Evolutionary conservation across 2,329 filamentous ascomycete genomes (phyloP).

Genomic region (Diaporthe citrichinensis): DNA sequence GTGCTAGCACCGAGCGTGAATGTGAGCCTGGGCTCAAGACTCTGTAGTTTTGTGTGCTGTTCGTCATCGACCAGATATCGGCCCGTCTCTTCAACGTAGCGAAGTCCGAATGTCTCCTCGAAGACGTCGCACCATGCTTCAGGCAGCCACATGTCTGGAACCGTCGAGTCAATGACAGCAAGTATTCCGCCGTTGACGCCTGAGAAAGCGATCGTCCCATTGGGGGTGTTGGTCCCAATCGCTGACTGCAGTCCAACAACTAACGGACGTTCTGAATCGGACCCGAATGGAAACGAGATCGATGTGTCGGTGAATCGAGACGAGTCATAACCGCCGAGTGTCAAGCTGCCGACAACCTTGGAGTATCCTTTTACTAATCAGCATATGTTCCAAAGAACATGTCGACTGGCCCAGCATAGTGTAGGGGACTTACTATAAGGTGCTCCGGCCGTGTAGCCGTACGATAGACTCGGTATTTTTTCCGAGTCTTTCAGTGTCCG

Average conservation of each 20-base stretch:
- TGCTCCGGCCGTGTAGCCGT: conserved; percentile 26
- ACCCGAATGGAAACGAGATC: conserved; percentile 5
- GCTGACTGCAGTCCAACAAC: conserved; percentile 28
- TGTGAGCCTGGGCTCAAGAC: conserved; percentile 10
- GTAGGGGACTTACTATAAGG: background rate
- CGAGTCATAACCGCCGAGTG: conserved; percentile 19
- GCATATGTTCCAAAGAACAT: background rate
- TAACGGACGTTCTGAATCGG: conserved; percentile 17
- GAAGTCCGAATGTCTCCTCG: conserved; percentile 5
- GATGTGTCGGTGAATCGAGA: conserved; percentile 15
- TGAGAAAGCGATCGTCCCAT: conserved; percentile 16
- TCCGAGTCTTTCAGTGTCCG: conserved; percentile 21
- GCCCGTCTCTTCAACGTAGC: conserved; percentile 14
- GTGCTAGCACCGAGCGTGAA: conserved; percentile 20
- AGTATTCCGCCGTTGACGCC: conserved; percentile 6
- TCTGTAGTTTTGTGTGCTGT: background rate
- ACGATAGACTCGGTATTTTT: conserved; percentile 12
- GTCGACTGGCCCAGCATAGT: background rate
- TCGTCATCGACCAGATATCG: conserved; percentile 22
- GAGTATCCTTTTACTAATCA: conserved; percentile 5
- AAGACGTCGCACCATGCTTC: conserved; percentile 24
- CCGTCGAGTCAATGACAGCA: conserved; percentile 20
- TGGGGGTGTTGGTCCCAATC: conserved; percentile 4
- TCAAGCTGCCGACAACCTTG: conserved; percentile 17
- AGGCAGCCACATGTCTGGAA: conserved; percentile 18